These are phyloP conservation scores for Barnettozyma vustinii DNA, from an alignment of 805 yeast species.

Conservation along the genomic window DNA sequence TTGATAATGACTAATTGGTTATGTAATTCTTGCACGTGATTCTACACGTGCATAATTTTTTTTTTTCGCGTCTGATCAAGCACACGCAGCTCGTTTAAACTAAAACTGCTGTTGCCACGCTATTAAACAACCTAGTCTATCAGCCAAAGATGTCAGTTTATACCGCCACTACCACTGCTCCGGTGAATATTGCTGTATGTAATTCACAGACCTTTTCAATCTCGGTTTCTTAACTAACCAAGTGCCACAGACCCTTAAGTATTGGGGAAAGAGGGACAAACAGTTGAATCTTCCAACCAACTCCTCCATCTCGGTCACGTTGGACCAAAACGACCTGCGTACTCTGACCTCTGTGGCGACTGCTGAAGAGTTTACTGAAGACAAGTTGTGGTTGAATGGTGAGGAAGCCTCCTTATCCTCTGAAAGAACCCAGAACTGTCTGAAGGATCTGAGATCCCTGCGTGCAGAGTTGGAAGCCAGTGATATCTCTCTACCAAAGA, in stretches of 20 bases:
- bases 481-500: slow-evolving; percentile 50
- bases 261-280: slow-evolving; percentile 98
- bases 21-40: not conserved
- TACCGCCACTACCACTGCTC: slow-evolving; percentile 87
- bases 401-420: slow-evolving; percentile 63
- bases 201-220: not conserved
- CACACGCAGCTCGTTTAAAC: not conserved
- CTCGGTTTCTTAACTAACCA: not conserved
- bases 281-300: slow-evolving; percentile 89
- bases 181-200: slow-evolving; percentile 92
- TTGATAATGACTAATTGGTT: not conserved
- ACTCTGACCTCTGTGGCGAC: slow-evolving; percentile 89
- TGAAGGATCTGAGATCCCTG: slow-evolving; percentile 64
- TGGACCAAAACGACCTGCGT: slow-evolving; percentile 84
- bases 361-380: slow-evolving; percentile 47
- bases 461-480: slow-evolving; percentile 55
- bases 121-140: not conserved
- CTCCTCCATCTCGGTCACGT: slow-evolving; percentile 90
- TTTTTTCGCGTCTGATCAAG: not conserved
- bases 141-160: slow-evolving; percentile 42
- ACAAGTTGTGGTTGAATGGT: slow-evolving; percentile 85
- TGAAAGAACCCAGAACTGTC: slow-evolving; percentile 63
- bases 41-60: not conserved
- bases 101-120: not conserved
- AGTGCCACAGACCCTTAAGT: slow-evolving; percentile 65